Base-by-base conservation (phyloP, 2,329 filamentous ascomycete genomes). In the Amauroascus niger region DNA sequence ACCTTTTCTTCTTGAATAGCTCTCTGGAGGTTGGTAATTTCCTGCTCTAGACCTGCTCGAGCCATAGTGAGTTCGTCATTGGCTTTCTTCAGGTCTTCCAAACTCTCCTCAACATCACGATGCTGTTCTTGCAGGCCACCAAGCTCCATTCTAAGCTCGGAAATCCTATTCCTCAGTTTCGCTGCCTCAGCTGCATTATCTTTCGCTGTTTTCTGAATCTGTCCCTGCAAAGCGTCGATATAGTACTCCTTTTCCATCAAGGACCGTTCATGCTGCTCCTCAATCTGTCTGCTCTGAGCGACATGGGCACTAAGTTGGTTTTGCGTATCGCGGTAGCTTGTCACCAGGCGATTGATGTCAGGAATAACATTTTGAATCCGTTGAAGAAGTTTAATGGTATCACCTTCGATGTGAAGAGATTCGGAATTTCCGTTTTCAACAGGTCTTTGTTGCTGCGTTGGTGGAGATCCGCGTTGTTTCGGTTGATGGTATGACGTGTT, bases 171-270 rank as follows among this genome's bases (percentile, higher is more conserved):
- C 59, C 68, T 71, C 46, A 74, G 59, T 39, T 64, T 68, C 7
- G 66, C 64, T 49, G 68, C 71, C 58, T 80, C 77, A 44, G 71
- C 70, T 0, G 74, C 74, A 55, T 75, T 74, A 55, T 77, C 74
- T 50, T 72, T 72, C 45, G 74, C 72, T 16, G 75, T 67, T 32
- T 71, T 73, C 43, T 72, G 70, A 61, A 79, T 70, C 59, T 77
- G 76, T 22, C 72, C 69, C 53, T 75, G 75, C 57, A 80, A 60
- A 13, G 72, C 69, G 57, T 75, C 71, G 52, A 80, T 77, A 58
- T 79, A 75, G 49, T 69, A 73, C 46, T 80, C 76, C 60, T 79
- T 79, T 50, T 71, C 70, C 64, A 74, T 73, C 33, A 79, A 62
- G 28, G 71, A 72, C 56, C 78, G 74, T 47, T 76, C 71, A 56